These are phyloP conservation scores for Austroboletus niveus DNA, from an alignment of 1,284 basidiomycete genomes.

Conservation along the genomic window DNA sequence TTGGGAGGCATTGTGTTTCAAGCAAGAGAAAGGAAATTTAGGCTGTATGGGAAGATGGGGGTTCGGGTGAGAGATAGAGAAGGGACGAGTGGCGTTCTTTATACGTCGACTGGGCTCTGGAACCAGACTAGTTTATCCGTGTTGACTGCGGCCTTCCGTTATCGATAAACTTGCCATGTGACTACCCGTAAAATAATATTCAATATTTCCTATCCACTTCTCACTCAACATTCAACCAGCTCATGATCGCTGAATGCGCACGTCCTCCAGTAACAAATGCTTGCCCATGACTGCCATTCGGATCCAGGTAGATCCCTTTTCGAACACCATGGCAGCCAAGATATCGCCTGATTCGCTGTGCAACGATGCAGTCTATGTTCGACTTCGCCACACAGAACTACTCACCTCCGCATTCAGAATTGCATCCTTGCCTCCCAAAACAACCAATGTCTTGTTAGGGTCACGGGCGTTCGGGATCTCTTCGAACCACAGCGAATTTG, in stretches of 20 bases:
- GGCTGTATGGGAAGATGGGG: slow-evolving; percentile 14
- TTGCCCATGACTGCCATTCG: slow-evolving; percentile 69
- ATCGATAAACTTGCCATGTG: slow-evolving; percentile 20
- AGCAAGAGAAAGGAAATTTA: not conserved
- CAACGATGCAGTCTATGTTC: not conserved
- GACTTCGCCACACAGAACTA: not conserved
- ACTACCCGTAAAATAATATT: not conserved
- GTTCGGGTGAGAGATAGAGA: slow-evolving; percentile 18
- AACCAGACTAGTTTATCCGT: slow-evolving; percentile 27
- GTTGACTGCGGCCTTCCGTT: slow-evolving; percentile 23
- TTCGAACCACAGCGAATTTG: slow-evolving; percentile 88
- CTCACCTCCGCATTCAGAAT: slow-evolving; percentile 73
- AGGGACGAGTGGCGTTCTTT: slow-evolving; percentile 13
- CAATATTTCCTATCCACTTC: not conserved
- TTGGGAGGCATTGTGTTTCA: slow-evolving; percentile 27
- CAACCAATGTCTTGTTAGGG: slow-evolving; percentile 58
- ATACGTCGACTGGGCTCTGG: not conserved
- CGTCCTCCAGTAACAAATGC: slow-evolving; percentile 58
- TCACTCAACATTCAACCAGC: slow-evolving; percentile 48
- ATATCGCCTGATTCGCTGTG: slow-evolving; percentile 70
- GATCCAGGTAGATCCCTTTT: slow-evolving; percentile 70
- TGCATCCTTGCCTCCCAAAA: slow-evolving; percentile 78
- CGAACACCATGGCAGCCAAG: slow-evolving; percentile 73
- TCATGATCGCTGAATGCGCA: slow-evolving; percentile 59
- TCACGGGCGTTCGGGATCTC: slow-evolving; percentile 79